These are phyloP conservation scores for Coemansia sp. DNA, from an alignment of 192 early-diverging fungal species.

Conservation along the genomic window DNA sequence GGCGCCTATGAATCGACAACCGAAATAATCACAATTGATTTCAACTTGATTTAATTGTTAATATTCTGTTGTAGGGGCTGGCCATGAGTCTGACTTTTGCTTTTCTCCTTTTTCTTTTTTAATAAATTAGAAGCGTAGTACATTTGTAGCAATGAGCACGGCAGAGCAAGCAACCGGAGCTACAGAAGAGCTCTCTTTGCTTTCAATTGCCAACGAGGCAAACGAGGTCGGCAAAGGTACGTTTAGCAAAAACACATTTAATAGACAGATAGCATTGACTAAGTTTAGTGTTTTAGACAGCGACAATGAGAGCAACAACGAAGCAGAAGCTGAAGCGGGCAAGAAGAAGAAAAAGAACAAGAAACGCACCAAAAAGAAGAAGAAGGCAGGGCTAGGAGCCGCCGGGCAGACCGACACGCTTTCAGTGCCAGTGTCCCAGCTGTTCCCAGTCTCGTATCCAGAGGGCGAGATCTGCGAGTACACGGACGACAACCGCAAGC, in stretches of 20 bases:
- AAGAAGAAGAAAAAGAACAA: slow-evolving; percentile 64
- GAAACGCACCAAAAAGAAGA: slow-evolving; percentile 68
- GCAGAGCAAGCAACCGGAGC: slow-evolving; percentile 7
- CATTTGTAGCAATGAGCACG: slow-evolving; percentile 12
- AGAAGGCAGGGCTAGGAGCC: slow-evolving; percentile 51
- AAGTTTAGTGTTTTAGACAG: not conserved
- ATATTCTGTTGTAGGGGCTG: too few species aligned
- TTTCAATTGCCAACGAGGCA: slow-evolving; percentile 12
- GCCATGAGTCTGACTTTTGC: too few species aligned
- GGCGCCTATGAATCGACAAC: too few species aligned
- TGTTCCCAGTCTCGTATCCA: slow-evolving; percentile 81
- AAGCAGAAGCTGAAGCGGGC: not conserved
- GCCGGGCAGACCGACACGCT: slow-evolving; percentile 63
- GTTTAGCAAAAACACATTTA: not conserved
- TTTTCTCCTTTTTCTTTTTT: not conserved
- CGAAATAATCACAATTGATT: too few species aligned
- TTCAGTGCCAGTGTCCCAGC: slow-evolving; percentile 75
- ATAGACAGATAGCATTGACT: not conserved
- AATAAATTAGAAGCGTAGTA: not conserved
- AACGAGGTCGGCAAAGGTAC: slow-evolving; percentile 14
- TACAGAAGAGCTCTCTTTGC: slow-evolving; percentile 9
- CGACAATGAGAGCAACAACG: slow-evolving; percentile 11
- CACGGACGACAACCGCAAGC: slow-evolving; percentile 81
- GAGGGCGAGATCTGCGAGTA: slow-evolving; percentile 85
- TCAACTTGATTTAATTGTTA: too few species aligned